A percentile compares a stretch with the other conserved stretches of the same genome.
Evolutionary conservation across 495 filamentous ascomycete genomes (phyloP).

Genomic region (Cairneyella variabilis): DNA sequence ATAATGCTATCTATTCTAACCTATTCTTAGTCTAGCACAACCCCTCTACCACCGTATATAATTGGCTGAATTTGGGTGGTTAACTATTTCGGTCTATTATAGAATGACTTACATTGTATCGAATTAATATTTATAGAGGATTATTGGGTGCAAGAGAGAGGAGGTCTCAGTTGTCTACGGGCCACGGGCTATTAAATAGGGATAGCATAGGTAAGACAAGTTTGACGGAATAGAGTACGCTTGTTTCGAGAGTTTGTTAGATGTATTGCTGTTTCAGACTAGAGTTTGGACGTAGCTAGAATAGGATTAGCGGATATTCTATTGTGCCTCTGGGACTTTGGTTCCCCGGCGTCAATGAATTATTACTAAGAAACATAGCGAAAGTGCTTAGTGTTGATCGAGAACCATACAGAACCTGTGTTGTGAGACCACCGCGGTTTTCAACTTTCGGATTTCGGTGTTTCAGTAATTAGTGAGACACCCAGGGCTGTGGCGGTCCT

Average conservation of each 20-base stretch:
- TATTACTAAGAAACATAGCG: too few relatives aligned
- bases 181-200: conserved; percentile 6
- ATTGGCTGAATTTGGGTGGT: conserved; percentile 6
- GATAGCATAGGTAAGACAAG: conserved; percentile 10
- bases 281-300: background rate
- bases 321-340: too few relatives aligned
- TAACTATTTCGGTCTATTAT: conserved; percentile 8
- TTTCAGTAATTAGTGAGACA: too few relatives aligned
- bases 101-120: conserved; percentile 7
- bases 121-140: conserved; percentile 2
- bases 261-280: background rate
- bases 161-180: conserved; percentile 7
- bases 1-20: conserved; percentile 63
- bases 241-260: background rate
- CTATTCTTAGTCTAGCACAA: conserved; percentile 10
- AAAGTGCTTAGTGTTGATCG: too few relatives aligned
- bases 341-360: too few relatives aligned
- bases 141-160: conserved; percentile 10
- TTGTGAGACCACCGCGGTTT: too few relatives aligned
- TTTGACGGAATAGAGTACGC: conserved; percentile 2
- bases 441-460: too few relatives aligned
- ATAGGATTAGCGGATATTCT: too few relatives aligned
- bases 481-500: too few relatives aligned
- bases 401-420: too few relatives aligned
- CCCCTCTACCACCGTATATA: conserved; percentile 3